Evolutionary conservation across 1,284 basidiomycete species (phyloP), one percentile per base, ranked within the genome.

Genomic region (Trichosporon sp.): DNA sequence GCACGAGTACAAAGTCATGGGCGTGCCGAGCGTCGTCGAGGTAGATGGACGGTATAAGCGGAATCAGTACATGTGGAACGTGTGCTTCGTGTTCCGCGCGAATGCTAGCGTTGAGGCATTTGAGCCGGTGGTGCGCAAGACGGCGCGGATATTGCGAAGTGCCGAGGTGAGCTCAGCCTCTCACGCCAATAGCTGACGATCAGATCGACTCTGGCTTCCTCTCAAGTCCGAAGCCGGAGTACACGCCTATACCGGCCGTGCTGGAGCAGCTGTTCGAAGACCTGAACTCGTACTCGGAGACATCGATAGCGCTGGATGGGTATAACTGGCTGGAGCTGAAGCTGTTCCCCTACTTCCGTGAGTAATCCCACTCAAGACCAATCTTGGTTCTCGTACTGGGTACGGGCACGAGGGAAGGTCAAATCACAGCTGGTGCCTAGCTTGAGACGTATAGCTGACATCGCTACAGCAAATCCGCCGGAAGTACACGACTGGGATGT

Each of bases 261-360:
- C 86, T 99, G 32, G 95, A 99, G 79, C 95, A 98, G 77, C 84
- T 99, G 0, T 98, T 94, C 71, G 95, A 97, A 75, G 96, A 99
- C 72, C 82, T 99, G 67, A 98, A 97, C 80, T 94, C 92, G 4
- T 99, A 96, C 81, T 92, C 92, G 0, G 94, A 96, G 80, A 94
- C 94, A 1, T 92, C 90, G 2, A 95, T 97, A 61, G 84, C 86
- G 1, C 87, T 97, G 65, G 91, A 95, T 77, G 84, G 86, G 60
- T 93, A 91, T 83, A 95, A 93, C 75, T 91, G 90, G 4, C 89
- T 96, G 65, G 93, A 96, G 75, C 80, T 99, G 71, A 96, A 96
- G 67, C 90, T 99, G 36, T 95, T 98, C 67, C 96, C 92, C 0
- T 95, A 94, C 78, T 97, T 94, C 73, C 91, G 80, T 80, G 58